Base-by-base conservation (phyloP, 2,329 filamentous ascomycete genomes). In the Sporothrix protearum region DNA sequence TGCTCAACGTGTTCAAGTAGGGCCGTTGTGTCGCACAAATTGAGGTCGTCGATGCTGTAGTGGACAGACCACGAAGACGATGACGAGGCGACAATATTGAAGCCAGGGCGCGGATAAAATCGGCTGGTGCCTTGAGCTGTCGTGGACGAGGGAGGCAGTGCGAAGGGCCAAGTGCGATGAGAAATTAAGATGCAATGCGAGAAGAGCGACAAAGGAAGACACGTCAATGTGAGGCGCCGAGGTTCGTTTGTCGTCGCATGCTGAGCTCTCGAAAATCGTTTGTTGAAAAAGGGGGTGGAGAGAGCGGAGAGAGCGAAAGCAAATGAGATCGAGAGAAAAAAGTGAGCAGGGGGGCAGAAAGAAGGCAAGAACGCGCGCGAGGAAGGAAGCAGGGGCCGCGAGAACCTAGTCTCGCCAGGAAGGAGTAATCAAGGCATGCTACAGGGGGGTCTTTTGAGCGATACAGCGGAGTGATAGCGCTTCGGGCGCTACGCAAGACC, bases 241-340 rank as follows among this genome's bases (percentile, higher is more conserved):
- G 45, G 19, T 36, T 47, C 8, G 63, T 36, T 51, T 67, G 45
- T 49, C 9, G 45, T 67, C 42, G 63, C 42, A 36, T 51, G 42
- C 9, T 10, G 45, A 67, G 64, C 45, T 67, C 45, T 30, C 22
- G 42, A 28, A 12, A 36, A 12, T 64, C 22, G 59, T 64, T 59
- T 28, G 36, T 39, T 28, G n/a, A 22, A 55, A 68, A 68, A 55
- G 66, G 66, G 66, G 49, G 49, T 45, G 66, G 49, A 67, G 63
- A 68, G 49, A 68, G 64, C n/a, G 36, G 30, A 68, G 66, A 47
- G 28, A 22, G 64, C 30, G n/a, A 36, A 68, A 30, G 66, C 47
- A 68, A 57, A 68, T 68, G 49, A 55, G 64, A 36, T 30, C 47
- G 45, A 19, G 47, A 28, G 10, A n/a, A 45, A 69, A 53, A 69